A percentile compares a stretch with the other conserved stretches of the same genome.
Conservation (phyloP, 108 stramenopile species). For the Cylindrotheca fusiformis region DNA sequence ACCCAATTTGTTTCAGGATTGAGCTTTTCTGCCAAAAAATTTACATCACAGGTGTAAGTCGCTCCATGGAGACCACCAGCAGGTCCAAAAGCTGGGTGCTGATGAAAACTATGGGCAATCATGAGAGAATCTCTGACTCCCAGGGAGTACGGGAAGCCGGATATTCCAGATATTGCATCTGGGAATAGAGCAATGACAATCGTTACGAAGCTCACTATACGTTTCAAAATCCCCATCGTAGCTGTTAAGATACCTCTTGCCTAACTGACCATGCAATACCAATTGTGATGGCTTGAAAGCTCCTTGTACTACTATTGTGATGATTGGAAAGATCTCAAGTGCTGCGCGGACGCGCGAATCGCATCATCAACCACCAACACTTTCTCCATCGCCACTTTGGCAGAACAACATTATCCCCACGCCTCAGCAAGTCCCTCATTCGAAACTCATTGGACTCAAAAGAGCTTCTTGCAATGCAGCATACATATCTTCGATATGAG, state of each 20-base stretch:
- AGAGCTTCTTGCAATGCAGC: too few species aligned
- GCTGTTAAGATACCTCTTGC: too few species aligned
- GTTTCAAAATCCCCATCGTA: too few species aligned
- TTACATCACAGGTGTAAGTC: slow-evolving; percentile 93
- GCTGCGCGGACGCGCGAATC: too few species aligned
- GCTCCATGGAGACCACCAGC: slow-evolving; percentile 93
- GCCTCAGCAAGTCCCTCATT: background rate
- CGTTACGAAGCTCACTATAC: background rate
- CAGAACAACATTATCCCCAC: background rate
- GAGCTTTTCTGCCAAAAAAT: slow-evolving; percentile 63
- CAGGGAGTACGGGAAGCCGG: slow-evolving; percentile 54
- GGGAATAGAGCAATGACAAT: background rate
- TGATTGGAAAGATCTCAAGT: too few species aligned
- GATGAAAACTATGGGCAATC: slow-evolving; percentile 92
- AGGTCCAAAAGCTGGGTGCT: slow-evolving; percentile 83
- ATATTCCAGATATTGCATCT: background rate
- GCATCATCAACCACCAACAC: too few species aligned
- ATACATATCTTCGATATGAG: slow-evolving; percentile 87
- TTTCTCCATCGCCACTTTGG: background rate
- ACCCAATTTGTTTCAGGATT: slow-evolving; percentile 86
- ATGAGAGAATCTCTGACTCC: slow-evolving; percentile 91
- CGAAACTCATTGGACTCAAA: background rate
- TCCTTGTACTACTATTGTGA: too few species aligned
- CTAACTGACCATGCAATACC: too few species aligned
- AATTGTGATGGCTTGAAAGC: too few species aligned